Evolutionary conservation across 495 filamentous ascomycete genomes (phyloP).

Genomic region (Apodospora peruviana): DNA sequence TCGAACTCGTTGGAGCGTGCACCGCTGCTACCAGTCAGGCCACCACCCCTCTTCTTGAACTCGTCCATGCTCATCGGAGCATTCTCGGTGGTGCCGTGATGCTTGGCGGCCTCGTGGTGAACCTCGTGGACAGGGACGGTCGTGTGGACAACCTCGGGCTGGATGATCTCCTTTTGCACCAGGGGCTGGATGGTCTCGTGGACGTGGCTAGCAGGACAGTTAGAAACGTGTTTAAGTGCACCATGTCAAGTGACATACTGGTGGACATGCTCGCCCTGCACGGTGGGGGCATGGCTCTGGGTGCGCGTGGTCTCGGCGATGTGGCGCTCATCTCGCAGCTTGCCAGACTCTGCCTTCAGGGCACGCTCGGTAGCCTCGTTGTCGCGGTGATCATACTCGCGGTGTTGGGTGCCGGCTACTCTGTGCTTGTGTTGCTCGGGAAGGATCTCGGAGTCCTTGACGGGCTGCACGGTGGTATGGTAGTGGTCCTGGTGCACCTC

Average conservation of each 20-base stretch:
- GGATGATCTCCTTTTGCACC: slow-evolving; percentile 59
- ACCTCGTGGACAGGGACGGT: slow-evolving; percentile 63
- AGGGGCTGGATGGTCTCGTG: slow-evolving; percentile 62
- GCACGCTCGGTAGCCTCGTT: slow-evolving; percentile 33
- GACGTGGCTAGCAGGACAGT: too few species aligned
- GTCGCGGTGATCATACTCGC: slow-evolving; percentile 51
- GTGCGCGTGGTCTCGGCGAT: slow-evolving; percentile 45
- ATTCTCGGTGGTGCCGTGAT: slow-evolving; percentile 52
- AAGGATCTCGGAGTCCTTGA: slow-evolving; percentile 40
- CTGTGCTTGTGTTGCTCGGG: slow-evolving; percentile 46
- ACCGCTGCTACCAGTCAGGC: slow-evolving; percentile 46
- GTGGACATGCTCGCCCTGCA: slow-evolving; percentile 59
- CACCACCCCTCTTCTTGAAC: slow-evolving; percentile 53
- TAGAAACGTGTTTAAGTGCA: too few species aligned
- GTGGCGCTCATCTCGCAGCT: slow-evolving; percentile 45
- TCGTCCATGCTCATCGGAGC: slow-evolving; percentile 57
- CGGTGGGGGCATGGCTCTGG: slow-evolving; percentile 34
- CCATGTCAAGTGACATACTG: slow-evolving; percentile 39
- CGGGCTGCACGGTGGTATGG: slow-evolving; percentile 49
- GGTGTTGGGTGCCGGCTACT: slow-evolving; percentile 47
- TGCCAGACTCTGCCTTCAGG: slow-evolving; percentile 41
- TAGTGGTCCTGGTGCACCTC: slow-evolving; percentile 59
- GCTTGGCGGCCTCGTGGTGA: slow-evolving; percentile 55
- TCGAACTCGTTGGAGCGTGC: slow-evolving; percentile 52
- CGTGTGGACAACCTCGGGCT: slow-evolving; percentile 55